These are phyloP conservation scores for Diplodia seriata DNA, from an alignment of 2,329 filamentous ascomycete species.

Conservation along the genomic window DNA sequence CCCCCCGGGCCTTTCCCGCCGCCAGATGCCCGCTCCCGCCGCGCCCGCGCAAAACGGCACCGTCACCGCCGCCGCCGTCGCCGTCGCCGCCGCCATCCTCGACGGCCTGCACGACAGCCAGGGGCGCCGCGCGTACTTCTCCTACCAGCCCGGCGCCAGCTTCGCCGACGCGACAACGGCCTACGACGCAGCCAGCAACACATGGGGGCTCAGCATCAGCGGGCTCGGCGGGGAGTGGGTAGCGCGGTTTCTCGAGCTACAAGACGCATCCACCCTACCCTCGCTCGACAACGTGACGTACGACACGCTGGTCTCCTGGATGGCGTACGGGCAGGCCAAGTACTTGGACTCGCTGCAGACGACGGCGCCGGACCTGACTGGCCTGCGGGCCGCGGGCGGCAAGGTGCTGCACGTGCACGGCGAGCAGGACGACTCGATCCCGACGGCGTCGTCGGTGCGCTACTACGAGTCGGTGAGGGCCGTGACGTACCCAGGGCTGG, in stretches of 20 bases:
- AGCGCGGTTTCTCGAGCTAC: slow-evolving; percentile 49
- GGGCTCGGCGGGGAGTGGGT: slow-evolving; percentile 51
- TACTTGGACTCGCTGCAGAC: slow-evolving; percentile 63
- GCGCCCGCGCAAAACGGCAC: slow-evolving; percentile 43
- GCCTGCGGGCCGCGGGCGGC: slow-evolving; percentile 58
- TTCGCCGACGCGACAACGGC: slow-evolving; percentile 46
- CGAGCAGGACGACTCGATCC: slow-evolving; percentile 62
- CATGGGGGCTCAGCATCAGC: slow-evolving; percentile 44
- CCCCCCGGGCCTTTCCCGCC: neutral
- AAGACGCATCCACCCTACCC: neutral
- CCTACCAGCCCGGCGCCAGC: slow-evolving; percentile 44
- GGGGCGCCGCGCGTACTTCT: slow-evolving; percentile 52
- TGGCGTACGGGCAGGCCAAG: slow-evolving; percentile 54
- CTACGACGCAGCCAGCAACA: slow-evolving; percentile 44
- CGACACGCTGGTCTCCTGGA: slow-evolving; percentile 64
- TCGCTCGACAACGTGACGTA: slow-evolving; percentile 56
- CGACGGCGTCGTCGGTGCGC: slow-evolving; percentile 60
- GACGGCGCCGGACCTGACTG: slow-evolving; percentile 60
- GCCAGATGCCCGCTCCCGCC: slow-evolving; percentile 18
- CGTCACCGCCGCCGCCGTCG: slow-evolving; percentile 41
- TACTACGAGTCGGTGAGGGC: slow-evolving; percentile 62
- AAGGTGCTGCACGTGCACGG: slow-evolving; percentile 66
- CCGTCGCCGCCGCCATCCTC: slow-evolving; percentile 38
- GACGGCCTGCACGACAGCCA: slow-evolving; percentile 51
- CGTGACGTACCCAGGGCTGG: slow-evolving; percentile 56